phyloP scores from a whole-genome alignment of 768 basidiomycete species.

The Kwoniella heveanensis region DNA sequence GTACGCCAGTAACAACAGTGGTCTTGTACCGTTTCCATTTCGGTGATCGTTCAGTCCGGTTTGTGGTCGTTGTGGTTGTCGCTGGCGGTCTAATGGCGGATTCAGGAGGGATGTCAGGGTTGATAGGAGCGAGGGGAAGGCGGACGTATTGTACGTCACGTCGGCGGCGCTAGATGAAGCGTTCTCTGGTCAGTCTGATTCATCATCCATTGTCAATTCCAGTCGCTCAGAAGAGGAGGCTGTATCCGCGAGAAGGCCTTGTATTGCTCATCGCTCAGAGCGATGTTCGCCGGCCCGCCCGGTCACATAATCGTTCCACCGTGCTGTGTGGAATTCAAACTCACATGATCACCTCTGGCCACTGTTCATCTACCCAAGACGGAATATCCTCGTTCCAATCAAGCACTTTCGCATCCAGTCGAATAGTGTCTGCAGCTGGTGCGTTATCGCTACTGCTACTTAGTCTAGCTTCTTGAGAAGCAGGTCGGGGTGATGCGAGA shows the following conservation, averaged over 20 bases:
- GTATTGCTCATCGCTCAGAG: too few relatives aligned
- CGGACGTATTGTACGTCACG: slow-evolving; percentile 84
- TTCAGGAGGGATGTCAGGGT: slow-evolving; percentile 65
- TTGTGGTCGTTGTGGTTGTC: background rate
- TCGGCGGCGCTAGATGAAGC: slow-evolving; percentile 73
- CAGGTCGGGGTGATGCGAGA: background rate
- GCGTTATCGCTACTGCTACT: background rate
- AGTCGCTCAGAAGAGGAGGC: too few relatives aligned
- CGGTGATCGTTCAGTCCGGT: too few relatives aligned
- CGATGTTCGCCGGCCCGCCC: too few relatives aligned
- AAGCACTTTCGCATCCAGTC: slow-evolving; percentile 58
- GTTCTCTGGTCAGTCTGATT: too few relatives aligned
- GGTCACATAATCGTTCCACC: too few relatives aligned
- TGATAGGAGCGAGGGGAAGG: slow-evolving; percentile 74
- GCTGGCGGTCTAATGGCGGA: background rate
- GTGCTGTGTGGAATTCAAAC: slow-evolving; percentile 46
- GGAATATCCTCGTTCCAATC: slow-evolving; percentile 77
- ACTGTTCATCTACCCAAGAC: slow-evolving; percentile 50
- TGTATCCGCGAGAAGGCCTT: too few relatives aligned
- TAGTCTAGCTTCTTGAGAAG: background rate
- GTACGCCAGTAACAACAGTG: slow-evolving; percentile 73
- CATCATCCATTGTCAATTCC: too few relatives aligned
- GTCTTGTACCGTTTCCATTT: too few relatives aligned
- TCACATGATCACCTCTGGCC: slow-evolving; percentile 68
- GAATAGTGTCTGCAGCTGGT: background rate